Evolutionary conservation across 805 yeast genomes (phyloP).

Genomic region (Metschnikowia sp.): DNA sequence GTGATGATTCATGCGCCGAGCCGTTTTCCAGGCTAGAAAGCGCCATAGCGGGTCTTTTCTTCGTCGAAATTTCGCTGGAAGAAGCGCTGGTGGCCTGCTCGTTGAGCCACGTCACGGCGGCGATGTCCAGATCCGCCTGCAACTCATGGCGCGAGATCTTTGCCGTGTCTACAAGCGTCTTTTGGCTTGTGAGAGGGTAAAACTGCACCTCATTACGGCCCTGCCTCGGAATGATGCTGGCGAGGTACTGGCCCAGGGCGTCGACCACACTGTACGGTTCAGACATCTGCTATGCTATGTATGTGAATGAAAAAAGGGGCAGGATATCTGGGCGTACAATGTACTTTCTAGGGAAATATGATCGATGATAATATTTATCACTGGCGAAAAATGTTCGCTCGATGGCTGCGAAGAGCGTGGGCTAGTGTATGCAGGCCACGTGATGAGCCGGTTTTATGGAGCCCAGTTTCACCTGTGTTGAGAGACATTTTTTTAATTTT

Average conservation of each 20-base stretch:
- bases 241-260: conserved; percentile 28
- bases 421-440: conserved; percentile 2
- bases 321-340: too few species aligned
- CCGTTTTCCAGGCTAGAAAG: conserved; percentile 1
- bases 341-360: not conserved
- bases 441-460: not conserved
- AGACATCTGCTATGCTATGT: conserved; percentile 6
- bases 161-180: conserved; percentile 16
- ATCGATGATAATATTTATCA: too few species aligned
- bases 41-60: conserved; percentile 2
- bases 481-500: too few species aligned
- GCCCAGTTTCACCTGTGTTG: too few species aligned
- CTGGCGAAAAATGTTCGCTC: not conserved
- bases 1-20: not conserved
- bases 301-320: not conserved
- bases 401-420: conserved; percentile 3
- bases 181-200: conserved; percentile 20
- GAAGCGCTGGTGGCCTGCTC: not conserved
- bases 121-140: conserved; percentile 36
- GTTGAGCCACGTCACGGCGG: conserved; percentile 36
- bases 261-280: conserved; percentile 24
- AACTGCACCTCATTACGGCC: conserved; percentile 48
- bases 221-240: conserved; percentile 39
- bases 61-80: conserved; percentile 6
- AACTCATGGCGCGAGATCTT: conserved; percentile 37